These are phyloP conservation scores for Polygonum maritimum DNA, from an alignment of 148 eudicot species.

Conservation along the genomic window DNA sequence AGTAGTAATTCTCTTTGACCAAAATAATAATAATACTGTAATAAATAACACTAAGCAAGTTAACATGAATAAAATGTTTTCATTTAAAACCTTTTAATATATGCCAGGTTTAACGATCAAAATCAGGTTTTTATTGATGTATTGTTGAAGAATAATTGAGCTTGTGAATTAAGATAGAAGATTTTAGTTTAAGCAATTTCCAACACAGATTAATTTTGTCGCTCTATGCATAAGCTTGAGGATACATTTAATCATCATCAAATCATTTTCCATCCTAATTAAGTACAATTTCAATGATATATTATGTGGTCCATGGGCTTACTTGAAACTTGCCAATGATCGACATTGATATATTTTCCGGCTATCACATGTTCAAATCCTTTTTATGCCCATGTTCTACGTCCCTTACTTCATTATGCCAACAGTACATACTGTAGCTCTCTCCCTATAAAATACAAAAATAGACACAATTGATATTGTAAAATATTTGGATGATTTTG, in stretches of 20 bases:
- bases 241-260: not conserved
- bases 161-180: not conserved
- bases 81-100: no score
- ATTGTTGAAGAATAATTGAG: no score
- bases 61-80: no score
- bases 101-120: not conserved
- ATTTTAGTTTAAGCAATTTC: not conserved
- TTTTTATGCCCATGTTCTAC: not conserved
- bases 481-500: slow-evolving; percentile 2
- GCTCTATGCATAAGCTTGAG: not conserved
- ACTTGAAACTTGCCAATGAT: not conserved
- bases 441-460: not conserved
- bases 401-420: not conserved
- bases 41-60: no score
- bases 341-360: not conserved
- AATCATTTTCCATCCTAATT: not conserved
- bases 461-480: not conserved
- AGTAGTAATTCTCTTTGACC: no score
- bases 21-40: no score
- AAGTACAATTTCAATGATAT: not conserved
- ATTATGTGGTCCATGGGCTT: not conserved
- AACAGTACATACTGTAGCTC: not conserved
- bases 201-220: not conserved
- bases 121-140: no score
- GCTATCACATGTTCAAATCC: not conserved